These are phyloP conservation scores for Leucocoprinus sp. DNA, from an alignment of 768 basidiomycete genomes.

Conservation along the genomic window DNA sequence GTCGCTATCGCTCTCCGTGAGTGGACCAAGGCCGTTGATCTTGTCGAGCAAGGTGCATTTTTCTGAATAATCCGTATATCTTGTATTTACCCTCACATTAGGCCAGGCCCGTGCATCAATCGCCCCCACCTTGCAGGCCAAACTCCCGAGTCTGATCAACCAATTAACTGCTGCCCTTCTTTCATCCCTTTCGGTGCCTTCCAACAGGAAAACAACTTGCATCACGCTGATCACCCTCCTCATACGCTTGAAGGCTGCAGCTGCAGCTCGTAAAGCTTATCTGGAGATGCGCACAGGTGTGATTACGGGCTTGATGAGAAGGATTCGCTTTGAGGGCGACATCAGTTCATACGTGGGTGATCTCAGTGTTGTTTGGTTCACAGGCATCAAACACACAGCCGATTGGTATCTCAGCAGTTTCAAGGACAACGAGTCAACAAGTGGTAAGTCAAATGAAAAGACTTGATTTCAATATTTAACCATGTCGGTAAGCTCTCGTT, in stretches of 20 bases:
- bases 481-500: constrained; percentile 63
- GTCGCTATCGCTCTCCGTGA: constrained; percentile 85
- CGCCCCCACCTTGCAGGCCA: constrained; percentile 44
- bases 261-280: constrained; percentile 78
- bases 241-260: constrained; percentile 62
- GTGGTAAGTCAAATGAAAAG: constrained; percentile 46
- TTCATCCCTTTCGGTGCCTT: constrained; percentile 63
- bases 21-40: constrained; percentile 79
- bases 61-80: background rate
- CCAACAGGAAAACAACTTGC: constrained; percentile 69
- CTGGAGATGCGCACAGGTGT: constrained; percentile 69
- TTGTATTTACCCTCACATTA: constrained; percentile 18
- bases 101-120: constrained; percentile 55
- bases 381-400: constrained; percentile 91
- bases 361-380: constrained; percentile 84
- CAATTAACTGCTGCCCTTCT: constrained; percentile 66
- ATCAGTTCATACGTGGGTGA: constrained; percentile 81
- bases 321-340: constrained; percentile 86
- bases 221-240: constrained; percentile 68
- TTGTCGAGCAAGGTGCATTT: constrained; percentile 74
- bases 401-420: constrained; percentile 98
- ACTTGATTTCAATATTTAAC: constrained; percentile 1
- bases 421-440: constrained; percentile 90
- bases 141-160: constrained; percentile 57
- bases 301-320: constrained; percentile 69